These are phyloP conservation scores for Bimuria novae-zelandiae DNA, from an alignment of 2,329 filamentous ascomycete genomes.

Conservation along the genomic window DNA sequence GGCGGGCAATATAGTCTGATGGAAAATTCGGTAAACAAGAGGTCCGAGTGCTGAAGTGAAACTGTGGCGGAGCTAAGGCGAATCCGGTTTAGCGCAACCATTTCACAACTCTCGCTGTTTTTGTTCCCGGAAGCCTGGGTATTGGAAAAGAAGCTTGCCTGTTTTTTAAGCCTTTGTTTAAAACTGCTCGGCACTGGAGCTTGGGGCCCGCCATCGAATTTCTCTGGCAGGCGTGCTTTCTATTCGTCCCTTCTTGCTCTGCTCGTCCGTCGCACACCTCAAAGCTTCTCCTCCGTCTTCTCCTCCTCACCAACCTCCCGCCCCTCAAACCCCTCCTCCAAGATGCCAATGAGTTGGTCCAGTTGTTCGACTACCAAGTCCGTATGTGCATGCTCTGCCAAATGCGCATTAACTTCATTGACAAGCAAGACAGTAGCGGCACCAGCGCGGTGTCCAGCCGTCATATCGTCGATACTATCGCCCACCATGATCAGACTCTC, in stretches of 20 bases:
- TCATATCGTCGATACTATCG: constrained; percentile 87
- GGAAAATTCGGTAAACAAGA: neutral
- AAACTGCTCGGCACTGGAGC: no score
- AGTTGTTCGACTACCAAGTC: constrained; percentile 71
- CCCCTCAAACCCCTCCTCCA: constrained; percentile 76
- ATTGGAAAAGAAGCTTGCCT: no score
- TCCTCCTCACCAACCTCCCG: constrained; percentile 30
- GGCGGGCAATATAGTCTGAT: no score
- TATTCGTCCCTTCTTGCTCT: no score
- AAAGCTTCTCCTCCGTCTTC: neutral
- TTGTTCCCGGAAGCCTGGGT: no score
- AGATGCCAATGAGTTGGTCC: constrained; percentile 75
- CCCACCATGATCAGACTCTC: constrained; percentile 58
- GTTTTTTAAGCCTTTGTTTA: no score
- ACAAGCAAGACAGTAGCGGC: constrained; percentile 87
- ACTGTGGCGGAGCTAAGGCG: neutral
- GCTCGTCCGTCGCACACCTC: neutral
- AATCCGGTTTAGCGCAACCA: no score
- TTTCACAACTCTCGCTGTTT: no score
- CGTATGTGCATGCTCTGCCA: constrained; percentile 74
- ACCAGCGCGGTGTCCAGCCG: constrained; percentile 79
- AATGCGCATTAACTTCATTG: constrained; percentile 76
- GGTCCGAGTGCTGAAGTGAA: neutral
- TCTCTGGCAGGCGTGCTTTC: no score
- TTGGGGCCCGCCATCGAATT: no score